Conservation (phyloP, 352 stramenopile genomes). For the Globisporangium echinulatum region DNA sequence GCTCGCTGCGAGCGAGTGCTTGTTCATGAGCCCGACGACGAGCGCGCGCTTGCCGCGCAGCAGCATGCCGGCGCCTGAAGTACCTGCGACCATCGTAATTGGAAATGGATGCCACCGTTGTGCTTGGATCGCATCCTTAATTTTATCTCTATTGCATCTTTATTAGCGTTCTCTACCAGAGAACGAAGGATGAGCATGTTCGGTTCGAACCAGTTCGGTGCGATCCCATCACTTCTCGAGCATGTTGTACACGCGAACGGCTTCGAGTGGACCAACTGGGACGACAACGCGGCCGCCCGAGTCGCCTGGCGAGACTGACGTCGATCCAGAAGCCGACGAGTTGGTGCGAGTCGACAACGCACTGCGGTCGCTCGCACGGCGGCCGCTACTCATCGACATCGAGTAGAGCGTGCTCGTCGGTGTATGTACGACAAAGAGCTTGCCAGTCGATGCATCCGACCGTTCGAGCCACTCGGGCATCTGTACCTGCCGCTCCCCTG, state of each 20-base stretch:
- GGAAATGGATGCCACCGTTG: neutral
- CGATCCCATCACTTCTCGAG: constrained; percentile 1
- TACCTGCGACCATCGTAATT: neutral
- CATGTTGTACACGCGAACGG: constrained; percentile 18
- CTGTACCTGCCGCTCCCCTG: constrained; percentile 5
- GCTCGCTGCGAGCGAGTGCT: constrained; percentile 79
- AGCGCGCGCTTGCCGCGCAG: constrained; percentile 66
- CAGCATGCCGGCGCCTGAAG: constrained; percentile 8
- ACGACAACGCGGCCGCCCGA: constrained; percentile 6
- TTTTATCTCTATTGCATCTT: neutral
- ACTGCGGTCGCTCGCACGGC: neutral
- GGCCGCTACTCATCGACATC: neutral
- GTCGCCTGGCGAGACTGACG: neutral
- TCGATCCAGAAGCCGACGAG: neutral
- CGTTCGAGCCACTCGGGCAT: constrained; percentile 14
- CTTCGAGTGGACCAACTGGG: constrained; percentile 20
- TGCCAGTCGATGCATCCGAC: constrained; percentile 7
- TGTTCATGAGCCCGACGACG: constrained; percentile 88
- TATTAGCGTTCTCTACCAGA: too few species aligned
- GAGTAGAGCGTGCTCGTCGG: constrained; percentile 11
- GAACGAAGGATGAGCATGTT: too few species aligned
- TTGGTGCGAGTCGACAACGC: neutral
- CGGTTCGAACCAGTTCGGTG: too few species aligned
- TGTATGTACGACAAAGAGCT: constrained; percentile 14
- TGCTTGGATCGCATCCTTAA: neutral